Percentiles rank a stretch among this genome's conserved stretches.
Evolutionary conservation across 768 basidiomycete genomes (phyloP).

Genomic region (Botryobasidium botryosum): DNA sequence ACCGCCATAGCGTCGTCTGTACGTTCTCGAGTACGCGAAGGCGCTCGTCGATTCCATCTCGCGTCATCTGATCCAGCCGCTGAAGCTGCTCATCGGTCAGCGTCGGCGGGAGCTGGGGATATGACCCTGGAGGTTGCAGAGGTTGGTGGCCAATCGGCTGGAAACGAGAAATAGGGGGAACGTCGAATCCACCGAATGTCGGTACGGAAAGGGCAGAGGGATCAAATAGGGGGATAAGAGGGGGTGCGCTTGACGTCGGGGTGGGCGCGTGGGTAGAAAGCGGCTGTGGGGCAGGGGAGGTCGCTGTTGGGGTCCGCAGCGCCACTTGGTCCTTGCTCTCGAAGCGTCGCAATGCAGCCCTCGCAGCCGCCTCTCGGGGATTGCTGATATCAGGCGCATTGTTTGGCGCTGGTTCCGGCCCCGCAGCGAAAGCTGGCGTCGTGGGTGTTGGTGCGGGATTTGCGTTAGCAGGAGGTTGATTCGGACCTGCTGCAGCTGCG

Average conservation of each 20-base stretch:
- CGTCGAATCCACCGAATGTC: constrained; percentile 1
- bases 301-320: constrained; percentile 14
- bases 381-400: constrained; percentile 13
- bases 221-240: constrained; percentile 30
- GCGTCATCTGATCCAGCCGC: constrained; percentile 45
- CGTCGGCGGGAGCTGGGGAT: constrained; percentile 12
- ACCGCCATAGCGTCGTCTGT: constrained; percentile 50
- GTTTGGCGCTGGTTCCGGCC: constrained; percentile 12
- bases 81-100: constrained; percentile 47
- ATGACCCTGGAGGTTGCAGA: constrained; percentile 8
- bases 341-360: constrained; percentile 45
- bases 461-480: constrained; percentile 2
- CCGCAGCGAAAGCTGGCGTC: constrained; percentile 9
- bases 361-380: constrained; percentile 41
- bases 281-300: constrained; percentile 5
- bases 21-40: constrained; percentile 64
- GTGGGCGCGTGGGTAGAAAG: constrained; percentile 7
- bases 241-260: constrained; percentile 8
- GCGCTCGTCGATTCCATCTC: constrained; percentile 74
- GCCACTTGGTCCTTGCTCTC: constrained; percentile 10
- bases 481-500: constrained; percentile 12
- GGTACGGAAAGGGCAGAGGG: constrained; percentile 9
- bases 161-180: constrained; percentile 5
- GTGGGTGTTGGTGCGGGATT: constrained; percentile 17
- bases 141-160: constrained; percentile 7